phyloP scores from a whole-genome alignment of 129 eudicot genomes.

The Pseudognaphalium luteoalbum region DNA sequence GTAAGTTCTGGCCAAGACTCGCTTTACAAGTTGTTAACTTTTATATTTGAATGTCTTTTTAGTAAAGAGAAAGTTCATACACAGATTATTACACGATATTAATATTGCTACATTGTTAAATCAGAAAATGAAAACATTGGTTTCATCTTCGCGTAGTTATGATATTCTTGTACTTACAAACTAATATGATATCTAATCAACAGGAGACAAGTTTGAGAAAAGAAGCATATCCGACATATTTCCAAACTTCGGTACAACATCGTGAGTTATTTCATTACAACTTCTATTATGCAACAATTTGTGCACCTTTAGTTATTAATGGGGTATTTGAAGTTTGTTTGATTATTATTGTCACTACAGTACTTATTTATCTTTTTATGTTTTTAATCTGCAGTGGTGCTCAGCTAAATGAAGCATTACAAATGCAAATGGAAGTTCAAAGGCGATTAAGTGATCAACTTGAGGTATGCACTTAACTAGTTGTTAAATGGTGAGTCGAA shows the following conservation, averaged over 20 bases:
- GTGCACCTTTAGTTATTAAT: not conserved
- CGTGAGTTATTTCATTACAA: conserved; percentile 48
- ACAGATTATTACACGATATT: not conserved
- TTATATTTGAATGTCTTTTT: not conserved
- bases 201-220: conserved; percentile 67
- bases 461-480: conserved; percentile 45
- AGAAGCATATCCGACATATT: conserved; percentile 70
- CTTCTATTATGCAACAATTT: not conserved
- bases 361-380: too few species aligned
- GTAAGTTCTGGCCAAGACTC: conserved; percentile 44
- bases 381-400: conserved; percentile 41
- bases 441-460: conserved; percentile 51
- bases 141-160: not conserved
- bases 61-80: not conserved
- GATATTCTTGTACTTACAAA: not conserved
- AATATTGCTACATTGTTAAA: not conserved
- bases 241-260: conserved; percentile 72
- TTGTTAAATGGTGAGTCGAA: not conserved
- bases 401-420: conserved; percentile 63
- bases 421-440: conserved; percentile 59
- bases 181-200: not conserved
- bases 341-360: too few species aligned
- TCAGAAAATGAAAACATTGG: not conserved
- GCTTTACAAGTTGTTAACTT: not conserved
- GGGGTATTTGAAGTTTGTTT: not conserved